A percentile compares a stretch with the other conserved stretches of the same genome.
These are phyloP conservation scores for Chloris gayana DNA, from an alignment of 176 grass and related monocot species.

Conservation along the genomic window DNA sequence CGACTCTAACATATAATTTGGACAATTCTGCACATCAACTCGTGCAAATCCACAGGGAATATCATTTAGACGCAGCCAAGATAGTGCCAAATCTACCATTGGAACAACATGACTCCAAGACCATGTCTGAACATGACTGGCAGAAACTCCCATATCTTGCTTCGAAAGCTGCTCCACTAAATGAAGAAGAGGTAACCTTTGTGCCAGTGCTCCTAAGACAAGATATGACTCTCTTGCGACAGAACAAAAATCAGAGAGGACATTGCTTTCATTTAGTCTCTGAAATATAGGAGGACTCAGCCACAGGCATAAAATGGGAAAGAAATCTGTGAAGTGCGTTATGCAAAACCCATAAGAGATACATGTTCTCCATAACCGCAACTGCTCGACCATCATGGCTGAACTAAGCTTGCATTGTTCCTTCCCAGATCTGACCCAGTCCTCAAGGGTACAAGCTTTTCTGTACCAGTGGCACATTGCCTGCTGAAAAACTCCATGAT, in stretches of 20 bases:
- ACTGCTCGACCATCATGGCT: slow-evolving; percentile 81
- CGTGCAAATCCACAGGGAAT: slow-evolving; percentile 50
- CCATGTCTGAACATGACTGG: slow-evolving; percentile 51
- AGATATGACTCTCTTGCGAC: slow-evolving; percentile 86
- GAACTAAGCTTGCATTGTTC: slow-evolving; percentile 74
- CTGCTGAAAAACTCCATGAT: slow-evolving; percentile 72
- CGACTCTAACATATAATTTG: slow-evolving; percentile 31
- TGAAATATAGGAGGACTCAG: slow-evolving; percentile 62
- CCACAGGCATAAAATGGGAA: slow-evolving; percentile 77
- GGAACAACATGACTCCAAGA: slow-evolving; percentile 80
- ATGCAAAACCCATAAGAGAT: slow-evolving; percentile 88
- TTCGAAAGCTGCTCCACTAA: slow-evolving; percentile 53
- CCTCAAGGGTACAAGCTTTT: slow-evolving; percentile 63
- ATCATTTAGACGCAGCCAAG: slow-evolving; percentile 67
- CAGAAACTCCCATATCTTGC: slow-evolving; percentile 39
- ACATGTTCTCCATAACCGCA: slow-evolving; percentile 82
- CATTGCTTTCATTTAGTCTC: slow-evolving; percentile 62
- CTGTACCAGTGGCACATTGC: slow-evolving; percentile 84
- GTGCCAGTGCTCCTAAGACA: slow-evolving; percentile 71
- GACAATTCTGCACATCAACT: slow-evolving; percentile 36
- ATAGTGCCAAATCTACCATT: slow-evolving; percentile 76
- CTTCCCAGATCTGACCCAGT: slow-evolving; percentile 69
- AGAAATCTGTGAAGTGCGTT: slow-evolving; percentile 74
- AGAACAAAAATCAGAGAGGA: slow-evolving; percentile 72
- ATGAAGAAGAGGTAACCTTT: slow-evolving; percentile 79